Evolutionary conservation across 2,329 filamentous ascomycete species (phyloP).

Genomic region (Fusarium beomiforme): DNA sequence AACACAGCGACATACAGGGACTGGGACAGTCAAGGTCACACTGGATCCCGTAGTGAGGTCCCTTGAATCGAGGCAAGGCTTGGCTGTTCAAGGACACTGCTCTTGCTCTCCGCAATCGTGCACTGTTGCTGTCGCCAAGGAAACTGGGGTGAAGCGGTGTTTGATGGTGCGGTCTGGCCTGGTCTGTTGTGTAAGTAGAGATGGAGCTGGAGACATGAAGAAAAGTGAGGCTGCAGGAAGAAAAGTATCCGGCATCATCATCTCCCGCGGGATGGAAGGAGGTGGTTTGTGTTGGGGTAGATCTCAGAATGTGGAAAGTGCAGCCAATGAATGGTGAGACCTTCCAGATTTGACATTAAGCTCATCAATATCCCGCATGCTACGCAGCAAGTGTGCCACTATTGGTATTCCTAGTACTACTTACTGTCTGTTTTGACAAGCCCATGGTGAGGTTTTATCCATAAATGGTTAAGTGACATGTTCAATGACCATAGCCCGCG

Average conservation of each 20-base stretch:
- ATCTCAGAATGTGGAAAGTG: conserved; percentile 7
- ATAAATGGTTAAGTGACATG: neutral
- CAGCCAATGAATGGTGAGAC: conserved; percentile 22
- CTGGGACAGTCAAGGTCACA: conserved; percentile 4
- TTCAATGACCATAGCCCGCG: neutral
- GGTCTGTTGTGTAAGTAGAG: neutral
- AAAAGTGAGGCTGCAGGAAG: conserved; percentile 11
- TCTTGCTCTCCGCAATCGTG: conserved; percentile 28
- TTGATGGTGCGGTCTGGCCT: conserved; percentile 5
- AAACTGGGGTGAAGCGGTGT: conserved; percentile 17
- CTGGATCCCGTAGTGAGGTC: conserved; percentile 11
- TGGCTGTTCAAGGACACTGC: conserved; percentile 2
- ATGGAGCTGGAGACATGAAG: neutral
- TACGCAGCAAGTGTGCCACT: conserved; percentile 12
- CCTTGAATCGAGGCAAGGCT: conserved; percentile 18
- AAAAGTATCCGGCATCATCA: neutral
- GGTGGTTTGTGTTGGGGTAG: conserved; percentile 5
- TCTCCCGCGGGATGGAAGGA: neutral
- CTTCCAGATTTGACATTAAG: conserved; percentile 32
- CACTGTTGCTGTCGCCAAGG: conserved; percentile 28
- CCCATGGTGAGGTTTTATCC: conserved; percentile 6
- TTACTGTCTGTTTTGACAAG: neutral
- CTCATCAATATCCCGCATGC: conserved; percentile 27
- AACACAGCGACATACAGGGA: conserved; percentile 1
- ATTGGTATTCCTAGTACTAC: neutral